Evolutionary conservation across 176 grass and related monocot species (phyloP).

Genomic region (Tillandsia leiboldiana): DNA sequence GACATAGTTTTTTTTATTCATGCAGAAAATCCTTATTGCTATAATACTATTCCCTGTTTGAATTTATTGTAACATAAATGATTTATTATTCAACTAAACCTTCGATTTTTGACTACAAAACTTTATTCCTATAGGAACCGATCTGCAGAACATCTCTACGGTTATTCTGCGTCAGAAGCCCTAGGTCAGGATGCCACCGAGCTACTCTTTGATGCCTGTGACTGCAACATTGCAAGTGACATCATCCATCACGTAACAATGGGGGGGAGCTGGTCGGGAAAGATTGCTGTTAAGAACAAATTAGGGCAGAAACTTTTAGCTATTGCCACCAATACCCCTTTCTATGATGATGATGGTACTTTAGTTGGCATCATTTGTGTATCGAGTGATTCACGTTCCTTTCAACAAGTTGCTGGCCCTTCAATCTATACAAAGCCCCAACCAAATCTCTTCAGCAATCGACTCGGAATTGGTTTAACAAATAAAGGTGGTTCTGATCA

Average conservation of each 20-base stretch:
- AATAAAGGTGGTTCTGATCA: slow-evolving; percentile 37
- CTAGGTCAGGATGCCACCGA: slow-evolving; percentile 64
- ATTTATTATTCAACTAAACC: not conserved
- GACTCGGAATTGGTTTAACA: too few relatives aligned
- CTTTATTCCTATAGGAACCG: slow-evolving; percentile 48
- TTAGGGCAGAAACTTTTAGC: slow-evolving; percentile 56
- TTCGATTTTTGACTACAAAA: not conserved
- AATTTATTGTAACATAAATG: not conserved
- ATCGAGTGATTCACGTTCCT: slow-evolving; percentile 52
- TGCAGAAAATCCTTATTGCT: not conserved
- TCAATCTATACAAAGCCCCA: slow-evolving; percentile 33
- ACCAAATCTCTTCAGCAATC: slow-evolving; percentile 1
- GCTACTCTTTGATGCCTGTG: slow-evolving; percentile 51
- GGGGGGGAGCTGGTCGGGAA: slow-evolving; percentile 92
- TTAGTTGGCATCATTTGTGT: slow-evolving; percentile 83
- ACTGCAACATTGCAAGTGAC: slow-evolving; percentile 37
- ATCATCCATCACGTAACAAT: slow-evolving; percentile 49
- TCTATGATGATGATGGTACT: slow-evolving; percentile 78
- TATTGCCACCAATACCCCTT: slow-evolving; percentile 73
- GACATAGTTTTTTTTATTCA: too few relatives aligned
- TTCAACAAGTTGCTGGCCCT: slow-evolving; percentile 52
- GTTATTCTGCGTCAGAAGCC: slow-evolving; percentile 74
- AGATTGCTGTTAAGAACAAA: slow-evolving; percentile 71
- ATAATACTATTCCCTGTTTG: not conserved
- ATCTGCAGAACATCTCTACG: slow-evolving; percentile 74